These are phyloP conservation scores for Zasmidium angulare DNA, from an alignment of 2,329 filamentous ascomycete species.

Conservation along the genomic window DNA sequence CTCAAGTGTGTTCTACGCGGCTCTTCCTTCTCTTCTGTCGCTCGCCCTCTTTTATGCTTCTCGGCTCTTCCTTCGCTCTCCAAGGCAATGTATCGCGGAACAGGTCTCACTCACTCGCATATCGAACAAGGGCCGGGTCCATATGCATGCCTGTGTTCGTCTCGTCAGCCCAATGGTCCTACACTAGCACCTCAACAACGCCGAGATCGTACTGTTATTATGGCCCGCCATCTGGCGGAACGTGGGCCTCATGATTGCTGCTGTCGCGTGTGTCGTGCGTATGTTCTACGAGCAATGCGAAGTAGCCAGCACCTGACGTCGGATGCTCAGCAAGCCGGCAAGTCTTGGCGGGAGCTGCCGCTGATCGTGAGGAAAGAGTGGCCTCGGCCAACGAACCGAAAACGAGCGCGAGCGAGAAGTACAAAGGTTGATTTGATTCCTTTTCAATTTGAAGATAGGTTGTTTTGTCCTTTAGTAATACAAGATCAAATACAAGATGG, in stretches of 20 bases:
- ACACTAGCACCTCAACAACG: neutral
- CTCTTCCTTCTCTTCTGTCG: too few species aligned
- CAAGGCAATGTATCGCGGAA: conserved; percentile 19
- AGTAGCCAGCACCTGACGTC: neutral
- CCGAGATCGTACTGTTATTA: conserved; percentile 32
- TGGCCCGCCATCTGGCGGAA: conserved; percentile 38
- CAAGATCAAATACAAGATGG: conserved; percentile 15
- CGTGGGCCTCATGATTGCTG: conserved; percentile 31
- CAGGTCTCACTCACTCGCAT: conserved; percentile 49
- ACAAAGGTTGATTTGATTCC: neutral
- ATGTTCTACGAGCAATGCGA: neutral
- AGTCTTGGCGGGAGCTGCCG: neutral
- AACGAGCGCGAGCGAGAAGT: conserved; percentile 1
- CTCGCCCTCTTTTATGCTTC: too few species aligned
- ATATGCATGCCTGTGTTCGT: conserved; percentile 45
- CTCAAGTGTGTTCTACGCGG: too few species aligned
- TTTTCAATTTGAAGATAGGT: neutral
- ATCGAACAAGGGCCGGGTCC: conserved; percentile 59
- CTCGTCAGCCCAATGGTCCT: conserved; percentile 19
- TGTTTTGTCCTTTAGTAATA: neutral
- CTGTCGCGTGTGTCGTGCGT: neutral
- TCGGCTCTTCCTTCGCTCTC: too few species aligned
- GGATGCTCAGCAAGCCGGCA: neutral
- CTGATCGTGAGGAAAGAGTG: neutral
- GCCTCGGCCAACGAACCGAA: neutral